phyloP scores from a whole-genome alignment of 164 flowering plant species.

The Annona squamosa region DNA sequence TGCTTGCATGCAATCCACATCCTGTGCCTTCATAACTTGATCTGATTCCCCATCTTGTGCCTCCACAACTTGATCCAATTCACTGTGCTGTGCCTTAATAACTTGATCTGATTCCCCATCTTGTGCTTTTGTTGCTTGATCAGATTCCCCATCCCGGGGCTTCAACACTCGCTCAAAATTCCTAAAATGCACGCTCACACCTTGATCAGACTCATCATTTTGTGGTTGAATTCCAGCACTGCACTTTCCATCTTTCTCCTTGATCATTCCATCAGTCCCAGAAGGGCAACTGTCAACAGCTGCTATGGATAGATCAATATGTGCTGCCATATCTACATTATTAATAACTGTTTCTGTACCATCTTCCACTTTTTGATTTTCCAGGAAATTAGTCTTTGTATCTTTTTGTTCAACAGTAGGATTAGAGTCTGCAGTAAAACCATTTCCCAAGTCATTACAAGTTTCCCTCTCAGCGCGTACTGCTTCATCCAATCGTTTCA shows the following conservation, averaged over 20 bases:
- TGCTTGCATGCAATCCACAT: conserved; percentile 8
- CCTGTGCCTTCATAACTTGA: background rate
- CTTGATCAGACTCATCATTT: background rate
- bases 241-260: background rate
- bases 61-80: background rate
- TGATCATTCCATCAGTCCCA: background rate
- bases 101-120: background rate
- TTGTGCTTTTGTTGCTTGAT: too few species aligned
- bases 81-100: background rate
- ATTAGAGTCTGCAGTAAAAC: conserved; percentile 15
- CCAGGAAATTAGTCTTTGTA: conserved; percentile 12
- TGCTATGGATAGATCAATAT: conserved; percentile 19
- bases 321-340: conserved; percentile 15
- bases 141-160: conserved; percentile 5
- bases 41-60: background rate
- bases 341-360: conserved; percentile 4
- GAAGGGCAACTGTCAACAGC: conserved; percentile 17
- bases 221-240: background rate
- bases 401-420: conserved; percentile 12
- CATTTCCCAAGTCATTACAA: conserved; percentile 23
- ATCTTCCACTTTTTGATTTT: conserved; percentile 12
- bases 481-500: conserved; percentile 67
- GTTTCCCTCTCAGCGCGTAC: conserved; percentile 46
- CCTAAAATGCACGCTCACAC: background rate
- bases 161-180: conserved; percentile 10